Conservation (phyloP, 306 rosid genomes). For the Gillenia trifoliata region DNA sequence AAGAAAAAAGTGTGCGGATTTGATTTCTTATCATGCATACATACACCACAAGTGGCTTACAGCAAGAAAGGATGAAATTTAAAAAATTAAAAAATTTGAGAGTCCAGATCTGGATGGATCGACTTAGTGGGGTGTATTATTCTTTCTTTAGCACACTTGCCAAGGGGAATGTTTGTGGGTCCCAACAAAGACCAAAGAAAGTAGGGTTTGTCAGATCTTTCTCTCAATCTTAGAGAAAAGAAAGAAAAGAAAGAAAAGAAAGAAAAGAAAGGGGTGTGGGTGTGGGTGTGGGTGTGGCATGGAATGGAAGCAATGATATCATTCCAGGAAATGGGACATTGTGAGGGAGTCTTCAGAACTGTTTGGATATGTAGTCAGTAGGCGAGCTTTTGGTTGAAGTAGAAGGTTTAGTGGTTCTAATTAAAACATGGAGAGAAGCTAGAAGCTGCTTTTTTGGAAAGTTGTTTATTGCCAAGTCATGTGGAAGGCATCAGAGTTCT, state of each 20-base stretch:
- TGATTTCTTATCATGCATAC: background rate
- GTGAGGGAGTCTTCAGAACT: constrained; percentile 24
- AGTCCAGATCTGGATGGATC: constrained; percentile 34
- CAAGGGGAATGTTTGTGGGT: constrained; percentile 63
- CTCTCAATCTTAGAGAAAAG: constrained; percentile 13
- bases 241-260: background rate
- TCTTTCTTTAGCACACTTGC: constrained; percentile 47
- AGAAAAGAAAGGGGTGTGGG: background rate
- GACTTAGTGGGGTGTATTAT: constrained; percentile 48
- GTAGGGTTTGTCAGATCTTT: constrained; percentile 40
- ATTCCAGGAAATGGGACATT: constrained; percentile 31
- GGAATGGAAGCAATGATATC: constrained; percentile 43
- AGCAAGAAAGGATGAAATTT: constrained; percentile 19
- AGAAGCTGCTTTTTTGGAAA: background rate
- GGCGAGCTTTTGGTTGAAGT: constrained; percentile 15
- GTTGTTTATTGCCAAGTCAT: background rate
- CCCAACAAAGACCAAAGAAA: constrained; percentile 24
- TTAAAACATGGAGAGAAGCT: background rate
- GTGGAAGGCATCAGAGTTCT: background rate
- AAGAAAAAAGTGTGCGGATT: too few relatives aligned
- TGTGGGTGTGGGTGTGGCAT: background rate
- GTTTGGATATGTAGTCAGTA: constrained; percentile 16
- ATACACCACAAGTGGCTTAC: constrained; percentile 30
- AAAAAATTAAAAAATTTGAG: background rate
- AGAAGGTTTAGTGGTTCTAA: background rate